Evolutionary conservation across 768 basidiomycete species (phyloP).

Genomic region (Podaxis carcinomalis): DNA sequence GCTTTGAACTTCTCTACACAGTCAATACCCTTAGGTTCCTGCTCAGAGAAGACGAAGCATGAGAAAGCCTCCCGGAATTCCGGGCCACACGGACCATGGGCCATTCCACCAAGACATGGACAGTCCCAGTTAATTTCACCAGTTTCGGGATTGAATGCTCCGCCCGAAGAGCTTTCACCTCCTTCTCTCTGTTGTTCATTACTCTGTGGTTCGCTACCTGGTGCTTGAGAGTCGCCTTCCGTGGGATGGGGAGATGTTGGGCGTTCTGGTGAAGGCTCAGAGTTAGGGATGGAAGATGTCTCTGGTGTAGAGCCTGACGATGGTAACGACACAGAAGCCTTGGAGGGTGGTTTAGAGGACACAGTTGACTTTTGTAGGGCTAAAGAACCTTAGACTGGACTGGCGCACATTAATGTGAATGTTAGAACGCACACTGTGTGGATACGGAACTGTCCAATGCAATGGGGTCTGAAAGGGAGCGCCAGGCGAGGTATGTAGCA

Average conservation of each 20-base stretch:
- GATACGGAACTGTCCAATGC: slow-evolving; percentile 39
- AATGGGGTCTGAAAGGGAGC: slow-evolving; percentile 39
- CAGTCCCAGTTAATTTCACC: slow-evolving; percentile 99
- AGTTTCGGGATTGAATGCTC: slow-evolving; percentile 91
- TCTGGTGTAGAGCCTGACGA: slow-evolving; percentile 16
- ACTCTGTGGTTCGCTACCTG: background rate
- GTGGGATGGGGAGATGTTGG: background rate
- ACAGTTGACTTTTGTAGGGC: slow-evolving; percentile 15
- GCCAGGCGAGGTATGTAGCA: slow-evolving; percentile 47
- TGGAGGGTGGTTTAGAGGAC: slow-evolving; percentile 8
- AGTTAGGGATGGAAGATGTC: slow-evolving; percentile 11
- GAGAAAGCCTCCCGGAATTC: slow-evolving; percentile 95
- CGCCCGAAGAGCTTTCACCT: slow-evolving; percentile 22
- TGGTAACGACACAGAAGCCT: slow-evolving; percentile 10
- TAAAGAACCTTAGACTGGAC: background rate
- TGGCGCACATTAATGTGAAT: background rate
- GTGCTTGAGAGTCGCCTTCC: background rate
- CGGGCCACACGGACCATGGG: slow-evolving; percentile 90
- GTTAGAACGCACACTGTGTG: background rate
- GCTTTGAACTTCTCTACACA: slow-evolving; percentile 96
- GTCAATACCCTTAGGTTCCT: slow-evolving; percentile 95
- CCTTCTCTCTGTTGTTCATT: slow-evolving; percentile 9
- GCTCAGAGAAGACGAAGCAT: slow-evolving; percentile 92
- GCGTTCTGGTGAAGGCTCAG: slow-evolving; percentile 14
- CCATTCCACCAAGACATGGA: slow-evolving; percentile 98